Evolutionary conservation across 2,329 filamentous ascomycete species (phyloP).

Genomic region (Monilinia fructicola): DNA sequence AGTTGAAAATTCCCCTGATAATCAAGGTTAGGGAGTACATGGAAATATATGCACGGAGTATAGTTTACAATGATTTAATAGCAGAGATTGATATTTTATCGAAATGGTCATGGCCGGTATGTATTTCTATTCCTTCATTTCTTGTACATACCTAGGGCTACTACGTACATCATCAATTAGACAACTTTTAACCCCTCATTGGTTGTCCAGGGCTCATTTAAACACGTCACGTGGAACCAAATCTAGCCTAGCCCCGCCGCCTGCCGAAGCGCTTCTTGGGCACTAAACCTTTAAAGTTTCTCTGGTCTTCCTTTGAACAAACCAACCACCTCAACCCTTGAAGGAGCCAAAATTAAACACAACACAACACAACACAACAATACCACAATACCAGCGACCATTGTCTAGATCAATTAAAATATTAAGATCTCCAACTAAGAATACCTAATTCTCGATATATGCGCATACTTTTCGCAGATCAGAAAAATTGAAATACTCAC

Average conservation of each 20-base stretch:
- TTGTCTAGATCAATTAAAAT: slow-evolving; percentile 10
- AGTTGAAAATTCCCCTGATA: too few relatives aligned
- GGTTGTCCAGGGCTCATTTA: too few relatives aligned
- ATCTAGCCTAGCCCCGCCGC: slow-evolving; percentile 4
- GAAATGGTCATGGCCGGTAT: too few relatives aligned
- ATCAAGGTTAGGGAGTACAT: too few relatives aligned
- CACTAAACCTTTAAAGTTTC: slow-evolving; percentile 22
- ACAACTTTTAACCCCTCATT: background rate
- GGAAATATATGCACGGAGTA: too few relatives aligned
- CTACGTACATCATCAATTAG: background rate
- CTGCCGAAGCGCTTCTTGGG: slow-evolving; percentile 16
- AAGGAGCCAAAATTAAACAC: slow-evolving; percentile 4
- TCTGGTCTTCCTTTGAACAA: slow-evolving; percentile 21
- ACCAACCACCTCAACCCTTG: slow-evolving; percentile 10
- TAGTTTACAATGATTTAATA: too few relatives aligned
- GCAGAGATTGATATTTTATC: too few relatives aligned
- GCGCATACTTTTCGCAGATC: slow-evolving; percentile 25
- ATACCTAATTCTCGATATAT: slow-evolving; percentile 28
- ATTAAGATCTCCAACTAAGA: slow-evolving; percentile 14
- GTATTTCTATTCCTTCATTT: too few relatives aligned
- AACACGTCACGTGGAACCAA: background rate
- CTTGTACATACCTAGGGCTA: background rate
- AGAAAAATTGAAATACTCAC: slow-evolving; percentile 13
- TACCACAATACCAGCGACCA: slow-evolving; percentile 3
- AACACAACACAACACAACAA: background rate